A percentile compares a stretch with the other conserved stretches of the same genome.
These are phyloP conservation scores for Austropuccinia psidii DNA, from an alignment of 1,284 basidiomycete genomes.

Conservation along the genomic window DNA sequence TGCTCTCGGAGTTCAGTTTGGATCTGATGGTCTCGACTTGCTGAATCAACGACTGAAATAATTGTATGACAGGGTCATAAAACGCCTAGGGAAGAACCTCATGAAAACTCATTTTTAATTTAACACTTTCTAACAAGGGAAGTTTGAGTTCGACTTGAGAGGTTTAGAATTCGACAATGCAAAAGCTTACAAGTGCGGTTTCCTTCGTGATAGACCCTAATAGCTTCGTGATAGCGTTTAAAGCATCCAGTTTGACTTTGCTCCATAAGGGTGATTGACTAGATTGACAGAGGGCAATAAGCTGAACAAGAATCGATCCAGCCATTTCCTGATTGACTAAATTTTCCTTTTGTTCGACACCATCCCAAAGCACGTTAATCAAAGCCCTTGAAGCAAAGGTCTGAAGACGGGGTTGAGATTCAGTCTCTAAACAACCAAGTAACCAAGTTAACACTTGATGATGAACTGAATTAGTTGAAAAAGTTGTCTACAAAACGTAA, in stretches of 20 bases:
- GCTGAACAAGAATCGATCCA: neutral
- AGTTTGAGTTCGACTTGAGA: neutral
- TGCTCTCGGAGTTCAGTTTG: neutral
- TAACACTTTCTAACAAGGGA: too few species aligned
- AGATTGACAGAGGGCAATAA: conserved; percentile 12
- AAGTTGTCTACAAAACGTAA: neutral
- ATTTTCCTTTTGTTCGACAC: conserved; percentile 1
- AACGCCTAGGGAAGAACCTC: conserved; percentile 21
- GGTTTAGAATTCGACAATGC: too few species aligned
- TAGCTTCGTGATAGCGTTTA: conserved; percentile 4
- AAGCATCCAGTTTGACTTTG: conserved; percentile 18
- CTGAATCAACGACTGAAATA: neutral
- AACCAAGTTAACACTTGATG: conserved; percentile 16
- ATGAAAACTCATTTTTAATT: too few species aligned
- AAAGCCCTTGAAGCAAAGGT: conserved; percentile 13
- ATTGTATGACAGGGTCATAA: neutral
- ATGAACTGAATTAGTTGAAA: conserved; percentile 12
- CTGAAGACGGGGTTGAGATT: conserved; percentile 15
- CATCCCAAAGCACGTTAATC: conserved; percentile 23
- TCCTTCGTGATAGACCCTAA: conserved; percentile 8
- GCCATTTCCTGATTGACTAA: conserved; percentile 9
- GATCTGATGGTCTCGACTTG: conserved; percentile 2
- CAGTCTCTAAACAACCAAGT: neutral
- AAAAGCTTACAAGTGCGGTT: neutral
- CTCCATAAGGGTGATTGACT: neutral